Conservation (phyloP, 345 rosid genomes). For the Hibiscus syriacus region DNA sequence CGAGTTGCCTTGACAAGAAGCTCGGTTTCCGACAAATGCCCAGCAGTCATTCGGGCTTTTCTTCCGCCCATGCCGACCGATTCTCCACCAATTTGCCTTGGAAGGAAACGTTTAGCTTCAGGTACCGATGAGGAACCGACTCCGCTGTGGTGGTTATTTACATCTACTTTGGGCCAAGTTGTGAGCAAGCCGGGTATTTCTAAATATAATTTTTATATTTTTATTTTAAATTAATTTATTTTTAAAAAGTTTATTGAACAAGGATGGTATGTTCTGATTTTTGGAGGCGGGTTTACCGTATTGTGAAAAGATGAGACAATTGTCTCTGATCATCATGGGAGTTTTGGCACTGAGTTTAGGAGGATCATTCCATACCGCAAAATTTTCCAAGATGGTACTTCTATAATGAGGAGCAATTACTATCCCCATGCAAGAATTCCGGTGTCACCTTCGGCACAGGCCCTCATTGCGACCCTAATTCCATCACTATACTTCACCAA, state of each 20-base stretch:
- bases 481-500: conserved; percentile 78
- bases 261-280: neutral
- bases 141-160: conserved; percentile 32
- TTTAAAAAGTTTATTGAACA: too few species aligned
- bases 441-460: conserved; percentile 69
- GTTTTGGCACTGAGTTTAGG: conserved; percentile 45
- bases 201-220: too few species aligned
- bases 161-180: conserved; percentile 32
- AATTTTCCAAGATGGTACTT: conserved; percentile 43
- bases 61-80: conserved; percentile 50
- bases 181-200: conserved; percentile 36
- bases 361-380: conserved; percentile 22
- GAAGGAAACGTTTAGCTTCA: conserved; percentile 54
- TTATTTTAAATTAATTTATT: too few species aligned
- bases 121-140: conserved; percentile 17
- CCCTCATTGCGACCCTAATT: conserved; percentile 76
- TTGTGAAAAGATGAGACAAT: conserved; percentile 37
- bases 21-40: conserved; percentile 28
- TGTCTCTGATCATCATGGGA: conserved; percentile 32
- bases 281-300: conserved; percentile 42
- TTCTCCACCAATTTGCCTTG: conserved; percentile 50
- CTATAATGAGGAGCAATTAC: conserved; percentile 57
- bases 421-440: conserved; percentile 57
- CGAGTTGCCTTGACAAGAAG: conserved; percentile 37
- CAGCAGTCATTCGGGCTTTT: conserved; percentile 29